Base-by-base conservation (phyloP, 2,329 filamentous ascomycete species). In the Xylariaceae sp. region DNA sequence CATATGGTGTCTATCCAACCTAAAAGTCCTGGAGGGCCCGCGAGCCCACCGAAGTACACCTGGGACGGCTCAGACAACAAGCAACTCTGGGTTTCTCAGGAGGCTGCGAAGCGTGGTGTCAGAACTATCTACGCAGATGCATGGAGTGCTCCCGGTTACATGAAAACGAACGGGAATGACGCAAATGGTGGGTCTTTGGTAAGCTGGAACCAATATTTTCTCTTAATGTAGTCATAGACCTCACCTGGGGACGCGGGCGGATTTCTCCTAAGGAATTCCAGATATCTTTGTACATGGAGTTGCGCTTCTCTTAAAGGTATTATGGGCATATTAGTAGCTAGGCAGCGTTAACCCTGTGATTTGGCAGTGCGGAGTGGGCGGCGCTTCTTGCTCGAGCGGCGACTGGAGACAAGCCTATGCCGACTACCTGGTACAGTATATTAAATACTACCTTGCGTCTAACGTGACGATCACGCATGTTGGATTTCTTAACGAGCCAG, bases 51-150 rank as follows among this genome's bases (percentile, higher is more conserved):
- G 0, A 63, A 70, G 9, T 81, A 81, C 49, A 62, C 67, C 9
- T 80, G 76, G 71, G 75, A 80, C 54, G 68, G 68, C 7, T 74
- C 78, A 44, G 76, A 81, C 49, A 66, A 68, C 10, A 77, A 77
- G 6, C 81, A 83, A 68, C 65, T 84, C 11, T 82, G 73, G 67
- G 70, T 84, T 32, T 75, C 75, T 6, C 72, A 82, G 65, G 71
- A 80, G 63, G 80, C 80, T 1, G 63, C 71, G 30, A 62, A 63
- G 29, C 73, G 75, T 35, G 72, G 72, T 1, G 70, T 75, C 15
- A 66, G 65, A 50, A 68, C 65, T 0, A 70, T 77, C 15, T 75
- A 76, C 27, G 73, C 72, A 3, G 72, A 79, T 59, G 76, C 77
- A 1, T 79, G 76, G 77, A 74, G 70, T 50, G 75, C 77, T 0